These are phyloP conservation scores for Thielaviopsis populi DNA, from an alignment of 2,329 filamentous ascomycete species.

Conservation along the genomic window DNA sequence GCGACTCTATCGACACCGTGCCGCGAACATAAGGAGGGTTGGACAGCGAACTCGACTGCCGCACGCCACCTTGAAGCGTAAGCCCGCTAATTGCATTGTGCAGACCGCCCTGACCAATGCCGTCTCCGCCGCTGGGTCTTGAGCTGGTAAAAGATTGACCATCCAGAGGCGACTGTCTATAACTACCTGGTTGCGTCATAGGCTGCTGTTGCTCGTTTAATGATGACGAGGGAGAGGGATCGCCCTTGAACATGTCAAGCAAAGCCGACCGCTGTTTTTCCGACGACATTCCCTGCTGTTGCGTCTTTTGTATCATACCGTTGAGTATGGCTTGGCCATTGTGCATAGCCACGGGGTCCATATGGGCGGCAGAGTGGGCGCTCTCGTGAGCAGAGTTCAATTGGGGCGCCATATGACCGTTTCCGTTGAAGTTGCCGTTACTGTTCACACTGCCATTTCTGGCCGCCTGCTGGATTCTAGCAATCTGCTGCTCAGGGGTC, in stretches of 20 bases:
- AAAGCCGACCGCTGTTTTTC: slow-evolving; percentile 33
- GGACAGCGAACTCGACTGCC: slow-evolving; percentile 12
- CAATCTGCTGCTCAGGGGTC: slow-evolving; percentile 9
- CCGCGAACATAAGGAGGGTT: slow-evolving; percentile 13
- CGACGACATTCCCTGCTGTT: slow-evolving; percentile 12
- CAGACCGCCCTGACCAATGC: neutral
- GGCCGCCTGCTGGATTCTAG: slow-evolving; percentile 6
- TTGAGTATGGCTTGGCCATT: slow-evolving; percentile 13
- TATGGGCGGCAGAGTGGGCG: neutral
- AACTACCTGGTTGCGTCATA: slow-evolving; percentile 8
- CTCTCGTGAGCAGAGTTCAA: neutral
- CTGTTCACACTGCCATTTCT: neutral
- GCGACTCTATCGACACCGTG: slow-evolving; percentile 14
- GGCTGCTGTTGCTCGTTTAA: slow-evolving; percentile 8
- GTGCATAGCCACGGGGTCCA: slow-evolving; percentile 15
- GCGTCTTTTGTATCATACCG: slow-evolving; percentile 15
- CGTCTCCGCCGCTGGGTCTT: slow-evolving; percentile 5
- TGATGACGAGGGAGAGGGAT: slow-evolving; percentile 1
- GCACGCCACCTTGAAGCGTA: slow-evolving; percentile 14
- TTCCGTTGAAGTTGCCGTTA: neutral
- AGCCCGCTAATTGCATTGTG: slow-evolving; percentile 14
- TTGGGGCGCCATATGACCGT: neutral
- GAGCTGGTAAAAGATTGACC: slow-evolving; percentile 7
- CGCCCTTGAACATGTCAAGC: slow-evolving; percentile 40
- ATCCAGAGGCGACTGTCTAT: slow-evolving; percentile 16